A percentile compares a stretch with the other conserved stretches of the same genome.
Evolutionary conservation across 192 early-diverging fungal species (phyloP).

Genomic region (Thamnidium elegans): DNA sequence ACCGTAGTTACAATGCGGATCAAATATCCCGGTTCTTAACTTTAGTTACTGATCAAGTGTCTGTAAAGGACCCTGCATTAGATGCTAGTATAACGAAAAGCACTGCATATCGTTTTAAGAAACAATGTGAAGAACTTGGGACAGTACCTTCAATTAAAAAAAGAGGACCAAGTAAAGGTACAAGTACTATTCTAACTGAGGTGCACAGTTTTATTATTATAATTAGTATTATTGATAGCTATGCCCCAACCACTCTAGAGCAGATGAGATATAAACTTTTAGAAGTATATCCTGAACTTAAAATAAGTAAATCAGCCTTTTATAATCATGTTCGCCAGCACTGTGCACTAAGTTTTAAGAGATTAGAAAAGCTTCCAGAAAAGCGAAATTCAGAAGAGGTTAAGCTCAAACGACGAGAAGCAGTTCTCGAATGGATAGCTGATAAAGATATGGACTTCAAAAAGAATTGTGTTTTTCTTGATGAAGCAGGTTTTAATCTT

Average conservation of each 20-base stretch:
- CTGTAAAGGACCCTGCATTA: neutral
- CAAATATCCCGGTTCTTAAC: neutral
- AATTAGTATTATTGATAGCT: neutral
- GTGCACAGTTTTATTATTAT: neutral
- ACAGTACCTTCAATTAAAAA: neutral
- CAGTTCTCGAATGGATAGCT: no score
- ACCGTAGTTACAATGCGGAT: neutral
- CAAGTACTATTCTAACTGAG: neutral
- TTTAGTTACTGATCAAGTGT: neutral
- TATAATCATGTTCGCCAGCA: constrained; percentile 3
- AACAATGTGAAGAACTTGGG: neutral
- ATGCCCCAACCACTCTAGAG: neutral
- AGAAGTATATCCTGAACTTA: neutral
- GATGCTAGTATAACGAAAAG: neutral
- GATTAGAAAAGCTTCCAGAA: no score
- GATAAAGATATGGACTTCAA: no score
- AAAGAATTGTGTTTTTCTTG: no score
- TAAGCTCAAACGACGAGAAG: no score
- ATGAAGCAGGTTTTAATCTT: neutral
- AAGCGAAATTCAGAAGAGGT: no score
- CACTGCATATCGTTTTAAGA: neutral
- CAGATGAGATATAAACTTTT: neutral
- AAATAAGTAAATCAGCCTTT: neutral
- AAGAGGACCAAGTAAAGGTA: constrained; percentile 1
- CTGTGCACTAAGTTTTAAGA: no score